These are phyloP conservation scores for Tolypocladium paradoxum DNA, from an alignment of 2,329 filamentous ascomycete species.

Conservation along the genomic window DNA sequence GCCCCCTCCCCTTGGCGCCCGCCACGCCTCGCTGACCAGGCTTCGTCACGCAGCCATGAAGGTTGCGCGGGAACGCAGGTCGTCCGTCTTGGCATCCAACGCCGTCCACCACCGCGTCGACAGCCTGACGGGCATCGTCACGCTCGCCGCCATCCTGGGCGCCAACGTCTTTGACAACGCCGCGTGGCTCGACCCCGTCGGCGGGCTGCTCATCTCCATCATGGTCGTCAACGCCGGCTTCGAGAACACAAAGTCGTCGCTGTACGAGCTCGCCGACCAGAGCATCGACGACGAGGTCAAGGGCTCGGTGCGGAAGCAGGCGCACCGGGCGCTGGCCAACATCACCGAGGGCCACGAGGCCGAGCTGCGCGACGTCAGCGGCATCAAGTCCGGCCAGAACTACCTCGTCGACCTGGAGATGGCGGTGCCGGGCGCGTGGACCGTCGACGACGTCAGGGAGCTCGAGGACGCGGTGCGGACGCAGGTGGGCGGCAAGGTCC, in stretches of 20 bases:
- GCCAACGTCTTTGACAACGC: constrained; percentile 80
- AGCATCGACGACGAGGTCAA: constrained; percentile 80
- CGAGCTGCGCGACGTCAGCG: constrained; percentile 68
- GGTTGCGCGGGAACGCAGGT: constrained; percentile 86
- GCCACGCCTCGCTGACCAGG: constrained; percentile 7
- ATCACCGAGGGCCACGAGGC: constrained; percentile 46
- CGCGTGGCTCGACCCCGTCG: constrained; percentile 88
- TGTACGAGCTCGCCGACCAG: constrained; percentile 85
- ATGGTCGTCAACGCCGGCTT: constrained; percentile 88
- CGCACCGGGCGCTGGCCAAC: constrained; percentile 45
- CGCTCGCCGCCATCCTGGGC: constrained; percentile 76
- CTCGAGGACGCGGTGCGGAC: constrained; percentile 67
- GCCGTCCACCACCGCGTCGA: constrained; percentile 95
- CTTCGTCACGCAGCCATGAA: constrained; percentile 62
- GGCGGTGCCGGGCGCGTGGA: constrained; percentile 66
- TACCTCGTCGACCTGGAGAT: constrained; percentile 87
- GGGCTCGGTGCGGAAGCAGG: constrained; percentile 56
- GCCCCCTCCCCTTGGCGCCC: not conserved
- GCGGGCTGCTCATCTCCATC: constrained; percentile 81
- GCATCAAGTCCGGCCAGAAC: constrained; percentile 93
- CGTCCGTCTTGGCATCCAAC: constrained; percentile 90
- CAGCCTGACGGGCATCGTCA: constrained; percentile 89
- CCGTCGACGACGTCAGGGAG: constrained; percentile 55
- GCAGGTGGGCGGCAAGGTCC: constrained; percentile 63
- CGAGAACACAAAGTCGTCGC: constrained; percentile 70